Base-by-base conservation (phyloP, 352 stramenopile species). In the Phytophthora cryptogea region DNA sequence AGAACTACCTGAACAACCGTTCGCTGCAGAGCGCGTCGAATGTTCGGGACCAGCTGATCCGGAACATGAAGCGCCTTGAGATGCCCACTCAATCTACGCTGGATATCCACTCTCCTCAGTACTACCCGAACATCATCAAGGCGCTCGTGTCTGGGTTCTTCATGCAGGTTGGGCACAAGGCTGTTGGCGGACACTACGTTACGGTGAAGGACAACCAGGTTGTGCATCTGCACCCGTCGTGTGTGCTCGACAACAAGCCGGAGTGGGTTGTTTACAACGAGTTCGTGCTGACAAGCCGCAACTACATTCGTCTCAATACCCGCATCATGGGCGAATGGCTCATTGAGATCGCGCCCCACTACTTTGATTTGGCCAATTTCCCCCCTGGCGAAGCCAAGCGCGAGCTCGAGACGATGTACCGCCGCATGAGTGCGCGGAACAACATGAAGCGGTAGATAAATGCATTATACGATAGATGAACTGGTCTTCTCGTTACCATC, bases 201-300 rank as follows among this genome's bases (percentile, higher is more conserved):
- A 99, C 98, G 5, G 91, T 99, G 40, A 99, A 99, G 77, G 97
- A 99, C 73, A 99, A 99, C 75, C 97, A 99, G 73, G 86, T 98
- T 8, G 97, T 99, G 31, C 86, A 96, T 48, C 78, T 99, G 51
- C 97, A 99, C 74, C 97, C 97, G 46, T 96, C 92, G n/a, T 98
- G 92, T 31, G 92, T 98, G 42, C 73, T 99, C 1, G 89, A 98
- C 62, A 88, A 92, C 66, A 98, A 98, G 73, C 97, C 97, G 28
- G 89, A 98, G 47, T 99, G 97, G 97, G 96, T 99, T 23, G 78
- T 99, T 32, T 99, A 97, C 86, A 97, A 99, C 63, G 97, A 99
- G 74, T 99, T 99, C 70, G 97, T 99, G 32, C 84, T 99, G 53
- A 99, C 97, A 20, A 98, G 89, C 35, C 98, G 98, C 64, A 99